Evolutionary conservation across 2,329 filamentous ascomycete species (phyloP).

Genomic region (Hypoxylon sp.): DNA sequence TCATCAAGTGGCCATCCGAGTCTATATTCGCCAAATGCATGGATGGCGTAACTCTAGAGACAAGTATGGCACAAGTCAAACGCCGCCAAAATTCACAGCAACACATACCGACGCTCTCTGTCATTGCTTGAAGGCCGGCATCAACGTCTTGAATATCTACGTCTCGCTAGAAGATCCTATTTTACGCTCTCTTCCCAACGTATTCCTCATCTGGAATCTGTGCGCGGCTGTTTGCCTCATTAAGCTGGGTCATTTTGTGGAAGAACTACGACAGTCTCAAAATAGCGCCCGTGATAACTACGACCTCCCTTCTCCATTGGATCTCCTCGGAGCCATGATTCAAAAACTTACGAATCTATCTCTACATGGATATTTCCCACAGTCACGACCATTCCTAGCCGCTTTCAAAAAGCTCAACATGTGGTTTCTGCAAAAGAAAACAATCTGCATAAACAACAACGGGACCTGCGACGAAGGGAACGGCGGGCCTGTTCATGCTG

Average conservation of each 20-base stretch:
- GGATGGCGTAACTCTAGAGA: slow-evolving; percentile 18
- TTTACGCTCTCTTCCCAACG: slow-evolving; percentile 33
- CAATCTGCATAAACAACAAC: slow-evolving; percentile 32
- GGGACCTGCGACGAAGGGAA: slow-evolving; percentile 25
- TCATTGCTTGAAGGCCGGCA: slow-evolving; percentile 26
- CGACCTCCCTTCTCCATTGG: slow-evolving; percentile 14
- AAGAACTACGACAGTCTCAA: slow-evolving; percentile 10
- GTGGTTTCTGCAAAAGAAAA: slow-evolving; percentile 37
- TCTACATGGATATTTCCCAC: slow-evolving; percentile 31
- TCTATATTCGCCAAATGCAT: slow-evolving; percentile 22
- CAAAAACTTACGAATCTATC: slow-evolving; percentile 31
- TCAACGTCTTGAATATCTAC: slow-evolving; percentile 23
- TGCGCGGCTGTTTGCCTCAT: slow-evolving; percentile 29
- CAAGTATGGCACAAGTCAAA: slow-evolving; percentile 3
- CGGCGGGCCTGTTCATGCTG: slow-evolving; percentile 22
- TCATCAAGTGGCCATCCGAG: slow-evolving; percentile 35
- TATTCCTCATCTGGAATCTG: slow-evolving; percentile 36
- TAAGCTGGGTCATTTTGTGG: slow-evolving; percentile 31
- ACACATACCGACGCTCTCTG: slow-evolving; percentile 35
- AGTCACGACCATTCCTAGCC: slow-evolving; percentile 31
- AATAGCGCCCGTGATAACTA: background rate
- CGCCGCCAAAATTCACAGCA: slow-evolving; percentile 15
- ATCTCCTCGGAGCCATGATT: slow-evolving; percentile 26
- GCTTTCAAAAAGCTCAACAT: slow-evolving; percentile 34
- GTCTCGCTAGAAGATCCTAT: slow-evolving; percentile 30